Base-by-base conservation (phyloP, 331 rosid genomes). In the Acacia pycnantha region DNA sequence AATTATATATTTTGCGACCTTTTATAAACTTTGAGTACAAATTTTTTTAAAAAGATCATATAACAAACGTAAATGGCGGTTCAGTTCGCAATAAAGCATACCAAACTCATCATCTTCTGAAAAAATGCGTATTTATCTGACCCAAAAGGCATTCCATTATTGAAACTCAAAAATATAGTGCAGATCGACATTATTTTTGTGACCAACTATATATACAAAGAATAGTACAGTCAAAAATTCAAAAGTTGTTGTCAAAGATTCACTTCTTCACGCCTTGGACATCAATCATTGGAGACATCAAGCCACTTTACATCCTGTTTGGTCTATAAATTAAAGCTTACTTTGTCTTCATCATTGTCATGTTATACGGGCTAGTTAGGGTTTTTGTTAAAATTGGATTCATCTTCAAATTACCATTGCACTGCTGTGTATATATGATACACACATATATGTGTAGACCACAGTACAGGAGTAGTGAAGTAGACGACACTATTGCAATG, bases 231-330 rank as follows among this genome's bases (percentile, higher is more conserved):
- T 58, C 8, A 65, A 37, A 73, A 74, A 77, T 72, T 79, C 80
- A 79, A 89, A 85, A 86, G 81, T 24, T 84, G 43, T 31, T 44
- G 88, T 43, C 47, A 43, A 86, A 88, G 84, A 82, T 82, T 71
- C 80, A 71, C 69, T 53, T 54, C 53, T 82, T 56, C 77, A 65
- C 62, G 64, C 69, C 48, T 71, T 31, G 61, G 73, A 82, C 69
- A 82, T 21, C 22, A 37, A 48, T 77, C 79, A 73, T 58, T 47
- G 26, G 58, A 18, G 37, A 62, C 5, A 8, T 56, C 64, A 56
- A 21, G 13, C 64, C 2, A 56, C 64, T 56, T 56, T 56, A 58
- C 65, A 21, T 11, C 31, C 2, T 58, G 26, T 58, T 58, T 58
- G 13, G 31, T 26, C 65, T 0, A 8, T 14, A 50, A 14, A 14